Conservation (phyloP, 805 yeast species). For the Millerozyma miso region DNA sequence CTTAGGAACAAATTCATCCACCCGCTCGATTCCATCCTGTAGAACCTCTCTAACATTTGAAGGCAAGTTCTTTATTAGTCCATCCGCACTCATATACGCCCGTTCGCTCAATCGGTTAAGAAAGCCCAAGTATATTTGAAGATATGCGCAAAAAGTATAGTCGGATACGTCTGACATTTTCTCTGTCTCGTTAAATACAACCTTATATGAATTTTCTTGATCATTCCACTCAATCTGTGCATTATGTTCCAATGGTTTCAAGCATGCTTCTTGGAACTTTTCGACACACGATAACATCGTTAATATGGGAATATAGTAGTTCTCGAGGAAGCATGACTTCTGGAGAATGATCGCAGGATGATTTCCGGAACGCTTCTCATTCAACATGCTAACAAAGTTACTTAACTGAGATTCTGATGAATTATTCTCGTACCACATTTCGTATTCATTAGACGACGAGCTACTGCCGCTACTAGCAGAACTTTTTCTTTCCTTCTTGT, state of each 20-base stretch:
- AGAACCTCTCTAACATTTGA: constrained; percentile 13
- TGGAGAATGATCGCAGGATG: constrained; percentile 15
- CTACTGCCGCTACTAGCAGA: background rate
- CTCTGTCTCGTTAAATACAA: constrained; percentile 2
- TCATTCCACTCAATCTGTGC: constrained; percentile 6
- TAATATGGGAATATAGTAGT: constrained; percentile 26
- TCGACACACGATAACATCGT: constrained; percentile 22
- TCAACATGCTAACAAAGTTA: constrained; percentile 1
- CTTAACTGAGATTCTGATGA: background rate
- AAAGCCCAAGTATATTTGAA: constrained; percentile 23
- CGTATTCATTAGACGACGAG: background rate
- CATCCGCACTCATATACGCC: constrained; percentile 19
- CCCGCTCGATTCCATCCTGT: constrained; percentile 13
- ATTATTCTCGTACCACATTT: background rate
- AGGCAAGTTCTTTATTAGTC: constrained; percentile 14
- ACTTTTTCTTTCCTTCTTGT: background rate
- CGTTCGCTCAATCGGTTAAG: constrained; percentile 14
- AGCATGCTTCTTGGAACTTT: constrained; percentile 15
- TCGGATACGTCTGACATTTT: background rate
- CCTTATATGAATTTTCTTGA: constrained; percentile 1
- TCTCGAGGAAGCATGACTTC: constrained; percentile 14
- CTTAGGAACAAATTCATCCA: constrained; percentile 14
- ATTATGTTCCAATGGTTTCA: constrained; percentile 12
- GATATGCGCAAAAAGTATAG: constrained; percentile 12
- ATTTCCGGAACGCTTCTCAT: background rate